phyloP scores from a whole-genome alignment of 140 eudicot genomes.

The Bidens hawaiensis region DNA sequence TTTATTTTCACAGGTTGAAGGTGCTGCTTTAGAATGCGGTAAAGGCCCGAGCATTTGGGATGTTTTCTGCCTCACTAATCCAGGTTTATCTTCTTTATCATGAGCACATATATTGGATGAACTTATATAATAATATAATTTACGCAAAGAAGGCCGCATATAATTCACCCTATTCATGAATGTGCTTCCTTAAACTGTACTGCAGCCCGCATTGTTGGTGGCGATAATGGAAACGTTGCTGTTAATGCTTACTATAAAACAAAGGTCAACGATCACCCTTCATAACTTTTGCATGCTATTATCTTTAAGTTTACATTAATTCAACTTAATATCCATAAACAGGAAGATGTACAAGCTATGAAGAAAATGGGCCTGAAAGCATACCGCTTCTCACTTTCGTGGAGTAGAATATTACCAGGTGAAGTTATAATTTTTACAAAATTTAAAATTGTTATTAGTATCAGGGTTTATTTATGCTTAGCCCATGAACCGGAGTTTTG shows the following conservation, averaged over 20 bases:
- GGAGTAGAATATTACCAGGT: slow-evolving; percentile 43
- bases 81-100: slow-evolving; percentile 11
- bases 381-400: slow-evolving; percentile 38
- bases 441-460: no score
- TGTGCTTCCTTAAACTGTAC: not conserved
- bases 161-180: not conserved
- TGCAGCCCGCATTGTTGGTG: slow-evolving; percentile 24
- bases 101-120: not conserved
- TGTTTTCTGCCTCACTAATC: slow-evolving; percentile 21
- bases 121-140: not conserved
- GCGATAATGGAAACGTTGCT: slow-evolving; percentile 34
- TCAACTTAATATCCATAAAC: not conserved
- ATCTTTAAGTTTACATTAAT: not conserved
- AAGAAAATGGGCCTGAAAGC: slow-evolving; percentile 40
- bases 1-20: slow-evolving; percentile 26
- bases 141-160: no score
- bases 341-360: slow-evolving; percentile 37
- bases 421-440: not conserved
- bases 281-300: not conserved
- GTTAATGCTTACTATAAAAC: slow-evolving; percentile 22
- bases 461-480: no score
- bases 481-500: no score
- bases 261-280: slow-evolving; percentile 20
- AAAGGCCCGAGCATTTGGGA: slow-evolving; percentile 33
- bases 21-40: slow-evolving; percentile 35